phyloP scores from a whole-genome alignment of 768 basidiomycete genomes.

The Tephrocybe sp. region DNA sequence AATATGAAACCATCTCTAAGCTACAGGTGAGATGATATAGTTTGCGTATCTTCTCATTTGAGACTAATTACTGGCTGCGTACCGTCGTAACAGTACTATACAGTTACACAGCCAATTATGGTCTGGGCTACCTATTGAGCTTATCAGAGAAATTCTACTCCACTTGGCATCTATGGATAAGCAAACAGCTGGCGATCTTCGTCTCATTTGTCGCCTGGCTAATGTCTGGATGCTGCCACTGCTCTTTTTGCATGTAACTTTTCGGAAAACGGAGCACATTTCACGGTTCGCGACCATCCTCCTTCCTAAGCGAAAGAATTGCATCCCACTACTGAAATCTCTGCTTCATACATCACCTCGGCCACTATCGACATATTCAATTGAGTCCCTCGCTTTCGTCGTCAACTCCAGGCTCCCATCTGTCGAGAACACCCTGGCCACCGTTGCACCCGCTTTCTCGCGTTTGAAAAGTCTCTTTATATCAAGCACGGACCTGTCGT shows the following conservation, averaged over 20 bases:
- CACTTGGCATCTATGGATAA: conserved; percentile 22
- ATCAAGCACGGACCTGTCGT: conserved; percentile 28
- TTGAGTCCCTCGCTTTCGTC: conserved; percentile 29
- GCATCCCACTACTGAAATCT: conserved; percentile 25
- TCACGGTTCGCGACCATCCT: conserved; percentile 27
- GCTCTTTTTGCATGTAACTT: conserved; percentile 27
- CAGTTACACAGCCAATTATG: conserved; percentile 17
- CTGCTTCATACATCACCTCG: conserved; percentile 26
- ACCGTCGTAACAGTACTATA: no score
- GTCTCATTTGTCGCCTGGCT: conserved; percentile 29
- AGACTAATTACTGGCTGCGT: no score
- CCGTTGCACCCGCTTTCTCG: conserved; percentile 28
- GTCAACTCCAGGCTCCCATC: conserved; percentile 29
- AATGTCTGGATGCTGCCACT: conserved; percentile 33
- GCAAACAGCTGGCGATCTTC: conserved; percentile 24
- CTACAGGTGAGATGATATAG: no score
- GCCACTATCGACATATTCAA: conserved; percentile 27
- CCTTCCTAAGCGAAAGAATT: conserved; percentile 24
- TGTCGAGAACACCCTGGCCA: conserved; percentile 29
- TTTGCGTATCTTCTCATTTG: no score
- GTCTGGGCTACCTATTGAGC: conserved; percentile 30
- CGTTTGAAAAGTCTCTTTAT: conserved; percentile 30
- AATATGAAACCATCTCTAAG: no score
- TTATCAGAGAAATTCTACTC: conserved; percentile 30
- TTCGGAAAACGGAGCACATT: conserved; percentile 26